Conservation (phyloP, 78 protist species). For the Creolimax fragrantissima region DNA sequence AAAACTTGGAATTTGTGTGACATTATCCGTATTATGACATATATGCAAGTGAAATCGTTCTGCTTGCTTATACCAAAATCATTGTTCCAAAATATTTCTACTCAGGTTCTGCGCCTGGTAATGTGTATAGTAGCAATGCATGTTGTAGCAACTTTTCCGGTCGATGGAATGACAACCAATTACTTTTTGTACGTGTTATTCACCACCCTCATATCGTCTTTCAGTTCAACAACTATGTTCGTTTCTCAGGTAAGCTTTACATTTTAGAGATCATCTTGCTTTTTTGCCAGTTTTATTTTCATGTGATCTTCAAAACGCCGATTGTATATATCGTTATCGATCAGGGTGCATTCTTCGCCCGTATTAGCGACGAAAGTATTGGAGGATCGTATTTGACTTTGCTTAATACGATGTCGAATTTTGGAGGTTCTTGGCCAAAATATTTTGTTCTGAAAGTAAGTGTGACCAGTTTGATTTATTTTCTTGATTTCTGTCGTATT, state of each 20-base stretch:
- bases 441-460: neutral
- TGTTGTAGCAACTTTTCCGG: conserved; percentile 3
- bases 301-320: too few species aligned
- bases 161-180: neutral
- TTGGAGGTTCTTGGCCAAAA: conserved; percentile 48
- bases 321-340: too few species aligned
- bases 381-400: conserved; percentile 56
- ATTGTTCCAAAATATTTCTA: too few species aligned
- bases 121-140: neutral
- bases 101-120: neutral
- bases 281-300: too few species aligned
- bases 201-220: neutral
- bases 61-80: too few species aligned
- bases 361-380: conserved; percentile 25
- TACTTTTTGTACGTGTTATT: neutral
- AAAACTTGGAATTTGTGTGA: too few species aligned
- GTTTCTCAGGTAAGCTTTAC: conserved; percentile 11
- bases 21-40: too few species aligned
- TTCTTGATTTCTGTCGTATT: too few species aligned
- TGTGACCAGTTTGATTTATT: too few species aligned
- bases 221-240: conserved; percentile 15
- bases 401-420: conserved; percentile 42
- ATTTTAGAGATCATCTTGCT: too few species aligned
- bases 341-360: conserved; percentile 33
- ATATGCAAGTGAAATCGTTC: too few species aligned